These are phyloP conservation scores for Aspergillus intermedius DNA, from an alignment of 2,329 filamentous ascomycete species.

Conservation along the genomic window DNA sequence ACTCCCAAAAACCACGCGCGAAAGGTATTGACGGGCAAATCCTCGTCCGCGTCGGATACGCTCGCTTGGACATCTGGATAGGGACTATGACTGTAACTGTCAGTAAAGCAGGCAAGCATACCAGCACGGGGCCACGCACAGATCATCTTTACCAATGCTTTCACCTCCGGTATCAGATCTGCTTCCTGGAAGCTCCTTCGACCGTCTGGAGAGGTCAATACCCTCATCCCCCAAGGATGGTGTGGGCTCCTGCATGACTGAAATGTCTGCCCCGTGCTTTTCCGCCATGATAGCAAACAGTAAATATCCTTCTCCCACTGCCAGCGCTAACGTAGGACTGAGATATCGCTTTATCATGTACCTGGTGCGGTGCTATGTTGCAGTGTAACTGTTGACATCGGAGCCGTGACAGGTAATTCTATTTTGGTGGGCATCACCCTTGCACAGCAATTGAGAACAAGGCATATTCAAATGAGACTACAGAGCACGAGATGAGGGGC, in stretches of 20 bases:
- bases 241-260: background rate
- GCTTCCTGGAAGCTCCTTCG: background rate
- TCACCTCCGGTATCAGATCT: background rate
- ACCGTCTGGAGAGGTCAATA: background rate
- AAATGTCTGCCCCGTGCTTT: background rate
- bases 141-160: background rate
- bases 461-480: too few species aligned
- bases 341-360: too few species aligned
- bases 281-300: background rate
- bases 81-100: background rate
- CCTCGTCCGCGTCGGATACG: slow-evolving; percentile 11
- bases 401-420: background rate
- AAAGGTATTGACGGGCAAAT: slow-evolving; percentile 14
- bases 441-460: too few species aligned
- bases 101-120: background rate
- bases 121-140: background rate
- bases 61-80: slow-evolving; percentile 15
- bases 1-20: slow-evolving; percentile 40
- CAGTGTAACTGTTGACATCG: background rate
- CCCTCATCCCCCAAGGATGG: background rate
- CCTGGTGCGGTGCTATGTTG: background rate
- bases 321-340: too few species aligned
- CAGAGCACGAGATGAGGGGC: background rate
- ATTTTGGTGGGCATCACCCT: too few species aligned
- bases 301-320: background rate